phyloP scores from a whole-genome alignment of 2,329 filamentous ascomycete genomes.

The Conoideocrella luteorostrata region DNA sequence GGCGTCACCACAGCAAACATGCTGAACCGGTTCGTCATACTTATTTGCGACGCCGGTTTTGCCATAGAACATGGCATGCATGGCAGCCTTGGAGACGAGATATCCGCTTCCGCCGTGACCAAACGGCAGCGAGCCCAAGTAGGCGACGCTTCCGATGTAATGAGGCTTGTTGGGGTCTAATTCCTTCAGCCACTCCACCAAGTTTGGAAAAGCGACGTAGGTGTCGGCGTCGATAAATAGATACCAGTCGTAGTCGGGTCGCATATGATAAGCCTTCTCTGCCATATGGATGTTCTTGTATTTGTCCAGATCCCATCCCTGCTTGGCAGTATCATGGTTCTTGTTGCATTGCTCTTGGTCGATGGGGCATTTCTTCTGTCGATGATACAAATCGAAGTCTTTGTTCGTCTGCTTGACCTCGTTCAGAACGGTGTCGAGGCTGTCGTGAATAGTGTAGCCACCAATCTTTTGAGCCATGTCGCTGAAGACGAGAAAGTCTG shows the following conservation, averaged over 20 bases:
- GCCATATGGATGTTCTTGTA: constrained; percentile 58
- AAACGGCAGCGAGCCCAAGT: constrained; percentile 37
- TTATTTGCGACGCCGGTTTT: constrained; percentile 37
- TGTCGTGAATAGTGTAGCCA: constrained; percentile 38
- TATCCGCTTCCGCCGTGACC: constrained; percentile 53
- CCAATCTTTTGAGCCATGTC: constrained; percentile 46
- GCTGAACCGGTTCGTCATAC: constrained; percentile 36
- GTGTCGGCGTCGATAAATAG: constrained; percentile 54
- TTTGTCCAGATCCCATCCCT: constrained; percentile 51
- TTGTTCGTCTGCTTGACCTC: constrained; percentile 36
- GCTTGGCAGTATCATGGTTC: constrained; percentile 17
- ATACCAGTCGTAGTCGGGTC: constrained; percentile 51
- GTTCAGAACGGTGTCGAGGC: constrained; percentile 37
- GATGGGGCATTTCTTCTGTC: constrained; percentile 37
- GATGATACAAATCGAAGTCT: constrained; percentile 45
- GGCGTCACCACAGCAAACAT: constrained; percentile 46
- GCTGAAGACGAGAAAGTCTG: constrained; percentile 50
- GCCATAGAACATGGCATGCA: constrained; percentile 38
- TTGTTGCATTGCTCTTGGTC: constrained; percentile 39
- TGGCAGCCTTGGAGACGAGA: constrained; percentile 43
- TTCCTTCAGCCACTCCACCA: constrained; percentile 40
- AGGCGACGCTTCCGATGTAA: constrained; percentile 45
- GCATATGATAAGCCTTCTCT: constrained; percentile 44
- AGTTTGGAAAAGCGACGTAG: constrained; percentile 48
- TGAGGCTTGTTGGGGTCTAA: constrained; percentile 36